Evolutionary conservation across 495 filamentous ascomycete species (phyloP).

Genomic region (Polyplosphaeria fusca): DNA sequence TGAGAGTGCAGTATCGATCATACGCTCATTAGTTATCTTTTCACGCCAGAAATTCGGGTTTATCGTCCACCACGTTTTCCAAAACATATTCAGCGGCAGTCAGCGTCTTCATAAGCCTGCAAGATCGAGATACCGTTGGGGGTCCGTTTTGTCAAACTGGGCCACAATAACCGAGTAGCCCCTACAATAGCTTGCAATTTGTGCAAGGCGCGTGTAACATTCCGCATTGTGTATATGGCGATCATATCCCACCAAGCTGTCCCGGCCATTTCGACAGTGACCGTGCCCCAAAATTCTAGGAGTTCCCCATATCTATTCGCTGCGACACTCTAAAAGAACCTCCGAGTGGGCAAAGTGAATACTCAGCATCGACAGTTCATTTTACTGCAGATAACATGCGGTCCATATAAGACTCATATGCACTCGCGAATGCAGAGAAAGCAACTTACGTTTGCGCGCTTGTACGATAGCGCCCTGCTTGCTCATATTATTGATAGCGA

Average conservation of each 20-base stretch:
- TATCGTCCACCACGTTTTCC: background rate
- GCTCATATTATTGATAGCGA: background rate
- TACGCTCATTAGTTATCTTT: background rate
- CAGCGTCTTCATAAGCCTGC: background rate
- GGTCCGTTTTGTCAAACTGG: background rate
- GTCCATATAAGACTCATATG: background rate
- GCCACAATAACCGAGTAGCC: background rate
- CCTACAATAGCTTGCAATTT: background rate
- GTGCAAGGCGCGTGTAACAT: background rate
- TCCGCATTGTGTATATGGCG: background rate
- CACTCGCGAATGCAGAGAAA: background rate
- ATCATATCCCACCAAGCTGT: background rate
- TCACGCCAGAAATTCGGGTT: background rate
- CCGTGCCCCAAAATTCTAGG: background rate
- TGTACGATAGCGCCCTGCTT: background rate
- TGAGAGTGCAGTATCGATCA: background rate
- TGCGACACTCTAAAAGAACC: background rate
- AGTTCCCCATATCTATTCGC: background rate
- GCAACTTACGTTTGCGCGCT: background rate
- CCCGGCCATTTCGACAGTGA: background rate
- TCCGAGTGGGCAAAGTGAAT: background rate
- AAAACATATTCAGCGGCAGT: background rate
- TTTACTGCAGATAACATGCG: background rate
- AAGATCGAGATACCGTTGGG: background rate
- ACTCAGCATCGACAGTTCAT: background rate